phyloP scores from a whole-genome alignment of 169 alveolate genomes.

The Perkinsus marinus region DNA sequence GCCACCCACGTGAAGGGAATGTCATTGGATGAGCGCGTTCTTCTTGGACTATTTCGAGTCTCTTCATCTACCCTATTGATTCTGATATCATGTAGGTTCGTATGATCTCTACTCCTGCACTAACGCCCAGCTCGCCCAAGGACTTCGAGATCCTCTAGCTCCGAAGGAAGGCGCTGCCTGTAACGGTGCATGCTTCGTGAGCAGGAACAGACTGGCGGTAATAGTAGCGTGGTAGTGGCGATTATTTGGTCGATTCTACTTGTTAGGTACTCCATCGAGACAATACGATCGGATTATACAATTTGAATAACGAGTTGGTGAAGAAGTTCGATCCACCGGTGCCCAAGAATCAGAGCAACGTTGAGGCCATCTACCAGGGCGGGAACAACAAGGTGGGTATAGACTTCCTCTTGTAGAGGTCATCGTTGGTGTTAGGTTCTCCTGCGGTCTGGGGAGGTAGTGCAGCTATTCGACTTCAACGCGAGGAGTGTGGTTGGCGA shows the following conservation, averaged over 20 bases:
- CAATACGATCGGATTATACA: constrained; percentile 14
- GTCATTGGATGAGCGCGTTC: no score
- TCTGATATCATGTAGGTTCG: not conserved
- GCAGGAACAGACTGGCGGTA: not conserved
- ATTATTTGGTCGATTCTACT: not conserved
- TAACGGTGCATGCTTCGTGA: not conserved
- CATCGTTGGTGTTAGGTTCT: not conserved
- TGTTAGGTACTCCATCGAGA: not conserved
- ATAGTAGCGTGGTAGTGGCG: not conserved
- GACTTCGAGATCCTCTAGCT: not conserved
- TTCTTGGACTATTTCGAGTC: not conserved
- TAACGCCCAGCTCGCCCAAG: not conserved
- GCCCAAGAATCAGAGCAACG: not conserved
- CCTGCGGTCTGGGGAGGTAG: not conserved
- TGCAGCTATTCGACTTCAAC: not conserved
- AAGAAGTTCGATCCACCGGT: constrained; percentile 30
- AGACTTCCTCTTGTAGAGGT: not conserved
- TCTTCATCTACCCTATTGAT: not conserved
- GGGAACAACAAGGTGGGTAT: not conserved
- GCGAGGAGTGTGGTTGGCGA: constrained; percentile 8
- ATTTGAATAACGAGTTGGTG: constrained; percentile 30
- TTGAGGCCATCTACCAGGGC: not conserved
- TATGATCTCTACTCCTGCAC: not conserved
- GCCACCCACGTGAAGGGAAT: no score
- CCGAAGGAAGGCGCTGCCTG: not conserved